These are phyloP conservation scores for Dioscorea zingiberensis DNA, from an alignment of 106 monocot species.

Conservation along the genomic window DNA sequence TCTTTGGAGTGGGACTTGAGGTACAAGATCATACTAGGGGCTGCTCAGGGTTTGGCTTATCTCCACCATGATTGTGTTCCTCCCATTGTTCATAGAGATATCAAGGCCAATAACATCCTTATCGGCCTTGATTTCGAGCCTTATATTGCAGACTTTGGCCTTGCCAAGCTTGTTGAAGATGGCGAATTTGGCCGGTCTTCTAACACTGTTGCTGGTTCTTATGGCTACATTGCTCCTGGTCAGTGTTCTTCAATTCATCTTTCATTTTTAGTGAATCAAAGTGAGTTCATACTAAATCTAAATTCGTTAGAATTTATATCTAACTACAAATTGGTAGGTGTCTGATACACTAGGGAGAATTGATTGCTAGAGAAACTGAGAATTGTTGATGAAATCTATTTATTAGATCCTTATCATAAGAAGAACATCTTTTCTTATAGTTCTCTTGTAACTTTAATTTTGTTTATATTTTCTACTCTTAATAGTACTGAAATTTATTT, in stretches of 20 bases:
- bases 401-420: too few species aligned
- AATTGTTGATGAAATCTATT: too few species aligned
- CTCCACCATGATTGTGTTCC: constrained; percentile 93
- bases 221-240: constrained; percentile 99
- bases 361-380: too few species aligned
- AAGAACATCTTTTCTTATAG: too few species aligned
- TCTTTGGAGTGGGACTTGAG: constrained; percentile 73
- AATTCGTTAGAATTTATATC: too few species aligned
- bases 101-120: constrained; percentile 94
- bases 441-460: too few species aligned
- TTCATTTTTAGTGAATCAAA: background rate
- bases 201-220: constrained; percentile 87
- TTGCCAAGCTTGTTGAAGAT: constrained; percentile 86
- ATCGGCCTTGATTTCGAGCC: constrained; percentile 82
- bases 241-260: background rate
- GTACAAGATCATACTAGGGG: constrained; percentile 75
- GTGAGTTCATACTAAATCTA: too few species aligned
- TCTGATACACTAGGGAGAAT: too few species aligned
- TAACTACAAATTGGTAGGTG: too few species aligned
- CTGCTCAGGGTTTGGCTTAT: constrained; percentile 84
- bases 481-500: too few species aligned
- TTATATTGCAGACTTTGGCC: constrained; percentile 89
- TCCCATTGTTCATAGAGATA: constrained; percentile 83
- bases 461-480: too few species aligned
- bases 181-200: constrained; percentile 69